Evolutionary conservation across 1,284 basidiomycete genomes (phyloP).

Genomic region (Ceratobasidium sp.): DNA sequence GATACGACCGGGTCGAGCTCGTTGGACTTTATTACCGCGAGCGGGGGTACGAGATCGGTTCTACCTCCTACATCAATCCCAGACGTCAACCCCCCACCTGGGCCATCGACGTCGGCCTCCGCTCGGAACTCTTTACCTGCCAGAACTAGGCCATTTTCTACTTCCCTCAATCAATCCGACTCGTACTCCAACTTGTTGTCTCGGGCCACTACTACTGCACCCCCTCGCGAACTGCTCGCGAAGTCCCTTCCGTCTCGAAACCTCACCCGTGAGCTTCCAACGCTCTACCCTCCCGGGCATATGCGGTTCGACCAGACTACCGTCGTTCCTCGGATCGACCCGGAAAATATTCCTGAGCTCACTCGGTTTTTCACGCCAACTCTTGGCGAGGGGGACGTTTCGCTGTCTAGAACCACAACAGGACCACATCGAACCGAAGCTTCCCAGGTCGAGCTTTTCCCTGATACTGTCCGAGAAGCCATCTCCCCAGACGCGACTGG

Average conservation of each 20-base stretch:
- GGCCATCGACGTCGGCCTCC: neutral
- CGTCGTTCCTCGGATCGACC: conserved; percentile 14
- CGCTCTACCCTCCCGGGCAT: conserved; percentile 34
- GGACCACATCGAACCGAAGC: neutral
- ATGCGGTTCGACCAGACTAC: conserved; percentile 36
- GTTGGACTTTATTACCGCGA: conserved; percentile 37
- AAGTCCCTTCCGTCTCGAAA: neutral
- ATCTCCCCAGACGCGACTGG: neutral
- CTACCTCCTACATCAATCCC: neutral
- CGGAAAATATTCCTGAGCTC: conserved; percentile 39
- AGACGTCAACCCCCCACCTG: conserved; percentile 15
- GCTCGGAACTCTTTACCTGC: neutral
- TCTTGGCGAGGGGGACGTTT: conserved; percentile 23
- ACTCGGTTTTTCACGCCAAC: conserved; percentile 28
- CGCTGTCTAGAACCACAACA: neutral
- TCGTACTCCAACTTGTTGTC: conserved; percentile 20
- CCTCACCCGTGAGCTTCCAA: conserved; percentile 28
- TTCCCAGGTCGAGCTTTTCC: neutral
- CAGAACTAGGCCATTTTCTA: neutral
- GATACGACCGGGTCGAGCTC: conserved; percentile 34
- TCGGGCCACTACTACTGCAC: conserved; percentile 17
- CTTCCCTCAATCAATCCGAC: conserved; percentile 4
- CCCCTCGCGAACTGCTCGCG: neutral
- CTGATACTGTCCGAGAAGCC: neutral
- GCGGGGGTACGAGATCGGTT: neutral